phyloP scores from a whole-genome alignment of 140 eudicot species.

The Ambrosia hybrid region DNA sequence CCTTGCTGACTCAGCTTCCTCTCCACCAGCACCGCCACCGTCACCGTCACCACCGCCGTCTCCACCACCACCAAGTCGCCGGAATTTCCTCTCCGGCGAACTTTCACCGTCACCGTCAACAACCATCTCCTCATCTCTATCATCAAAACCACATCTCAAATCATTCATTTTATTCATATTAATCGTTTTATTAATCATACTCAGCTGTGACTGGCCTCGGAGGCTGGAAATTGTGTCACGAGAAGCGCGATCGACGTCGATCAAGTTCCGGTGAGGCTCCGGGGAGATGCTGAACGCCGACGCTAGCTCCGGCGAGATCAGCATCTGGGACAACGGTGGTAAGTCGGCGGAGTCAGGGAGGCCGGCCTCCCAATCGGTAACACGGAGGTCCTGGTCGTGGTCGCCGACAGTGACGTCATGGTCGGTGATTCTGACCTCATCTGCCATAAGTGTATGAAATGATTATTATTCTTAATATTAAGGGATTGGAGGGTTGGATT shows the following conservation, averaged over 20 bases:
- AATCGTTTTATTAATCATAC: background rate
- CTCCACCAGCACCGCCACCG: background rate
- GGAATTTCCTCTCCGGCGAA: background rate
- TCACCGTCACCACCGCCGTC: background rate
- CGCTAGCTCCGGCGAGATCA: conserved; percentile 62
- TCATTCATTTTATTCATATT: background rate
- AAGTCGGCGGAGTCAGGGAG: conserved; percentile 53
- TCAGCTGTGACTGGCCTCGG: conserved; percentile 8
- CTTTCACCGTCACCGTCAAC: background rate
- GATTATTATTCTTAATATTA: too few relatives aligned
- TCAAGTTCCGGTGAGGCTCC: conserved; percentile 29
- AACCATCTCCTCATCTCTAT: conserved; percentile 11
- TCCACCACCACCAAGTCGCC: background rate
- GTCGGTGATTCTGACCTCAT: conserved; percentile 6
- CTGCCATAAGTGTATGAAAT: background rate
- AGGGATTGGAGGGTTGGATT: conserved; percentile 20
- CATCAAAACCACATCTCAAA: background rate
- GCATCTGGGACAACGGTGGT: conserved; percentile 52
- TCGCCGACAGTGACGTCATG: background rate
- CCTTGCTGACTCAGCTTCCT: background rate
- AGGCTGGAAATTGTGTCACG: conserved; percentile 42
- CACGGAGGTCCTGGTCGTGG: background rate
- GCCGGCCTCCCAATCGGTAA: conserved; percentile 57
- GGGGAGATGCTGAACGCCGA: conserved; percentile 49
- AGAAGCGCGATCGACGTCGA: conserved; percentile 58